Evolutionary conservation across 2,329 filamentous ascomycete genomes (phyloP), one percentile per base, ranked within the genome.

Genomic region (Diaporthe citrichinensis): DNA sequence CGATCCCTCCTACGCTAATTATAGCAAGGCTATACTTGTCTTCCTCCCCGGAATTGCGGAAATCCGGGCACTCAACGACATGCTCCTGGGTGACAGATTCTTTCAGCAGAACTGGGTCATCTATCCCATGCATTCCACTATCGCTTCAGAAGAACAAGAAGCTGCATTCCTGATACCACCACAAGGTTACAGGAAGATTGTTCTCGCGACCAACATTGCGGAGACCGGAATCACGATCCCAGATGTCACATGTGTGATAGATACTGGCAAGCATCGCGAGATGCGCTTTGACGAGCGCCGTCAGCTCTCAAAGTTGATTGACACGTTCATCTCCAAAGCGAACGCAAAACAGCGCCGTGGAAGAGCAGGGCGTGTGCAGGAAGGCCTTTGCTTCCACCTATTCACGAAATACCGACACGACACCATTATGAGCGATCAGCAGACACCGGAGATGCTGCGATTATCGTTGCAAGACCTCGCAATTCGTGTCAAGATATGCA

Each of bases 181-280:
- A 1, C 89, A 88, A 4, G 96, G 96, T 0, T 88, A 92, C 74
- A 91, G 96, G 77, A 99, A 99, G 85, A 97, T 99, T 78, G 96
- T 99, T 2, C 90, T 99, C 73, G 96, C 97, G 2, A 99, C 97
- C 20, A 99, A 99, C 81, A 99, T 99, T 83, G 97, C 97, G 6
- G 97, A 99, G 84, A 99, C 97, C 0, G 97, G 97, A 86, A 98
- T 99, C 81, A 99, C 97, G 0, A 99, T 99, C 78, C 97, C 97
- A 1, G 97, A 99, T 82, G 95, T 99, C 41, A 98, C 97, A 0
- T 98, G 96, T 80, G 97, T 99, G 61, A 94, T 99, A 75, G 97
- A 99, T 83, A 96, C 95, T 0, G 97, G 97, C 74, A 98, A 98
- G 84, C 96, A 98, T 84, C 95, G 97, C 78, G 96, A 98, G 84